Conservation (phyloP, 371 early-diverging fungal genomes). For the Circinella minor region DNA sequence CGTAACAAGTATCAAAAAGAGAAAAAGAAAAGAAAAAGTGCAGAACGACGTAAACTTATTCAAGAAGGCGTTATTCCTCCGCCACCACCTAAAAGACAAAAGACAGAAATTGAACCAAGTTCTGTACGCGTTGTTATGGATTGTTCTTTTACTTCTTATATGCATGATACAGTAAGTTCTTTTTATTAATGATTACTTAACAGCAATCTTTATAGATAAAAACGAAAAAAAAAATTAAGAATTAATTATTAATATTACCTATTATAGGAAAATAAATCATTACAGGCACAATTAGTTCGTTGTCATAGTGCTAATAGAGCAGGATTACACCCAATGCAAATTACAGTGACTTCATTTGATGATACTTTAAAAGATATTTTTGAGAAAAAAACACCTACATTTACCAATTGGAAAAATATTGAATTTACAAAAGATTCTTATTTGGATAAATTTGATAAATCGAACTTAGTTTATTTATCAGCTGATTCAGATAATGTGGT, state of each 20-base stretch:
- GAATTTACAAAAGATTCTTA: slow-evolving; percentile 45
- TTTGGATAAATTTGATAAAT: slow-evolving; percentile 50
- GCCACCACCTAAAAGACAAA: slow-evolving; percentile 33
- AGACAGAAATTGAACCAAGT: slow-evolving; percentile 31
- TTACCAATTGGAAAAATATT: slow-evolving; percentile 48
- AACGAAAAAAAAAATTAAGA: too few species aligned
- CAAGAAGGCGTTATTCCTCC: slow-evolving; percentile 41
- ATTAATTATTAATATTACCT: not conserved
- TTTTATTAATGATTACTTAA: too few species aligned
- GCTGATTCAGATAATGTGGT: slow-evolving; percentile 86
- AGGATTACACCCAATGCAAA: slow-evolving; percentile 48
- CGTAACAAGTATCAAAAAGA: slow-evolving; percentile 37
- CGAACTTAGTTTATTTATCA: slow-evolving; percentile 82
- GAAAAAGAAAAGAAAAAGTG: slow-evolving; percentile 36
- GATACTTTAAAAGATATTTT: slow-evolving; percentile 36
- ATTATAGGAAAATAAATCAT: slow-evolving; percentile 60
- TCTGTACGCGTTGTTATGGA: slow-evolving; percentile 66
- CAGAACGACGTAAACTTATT: slow-evolving; percentile 32
- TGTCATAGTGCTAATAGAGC: slow-evolving; percentile 74
- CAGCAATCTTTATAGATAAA: too few species aligned
- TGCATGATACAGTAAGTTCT: slow-evolving; percentile 71
- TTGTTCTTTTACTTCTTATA: slow-evolving; percentile 77
- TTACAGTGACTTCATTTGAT: slow-evolving; percentile 55
- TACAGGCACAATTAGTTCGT: slow-evolving; percentile 68
- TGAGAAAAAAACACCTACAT: slow-evolving; percentile 50